These are phyloP conservation scores for Cyclospora cayetanensis DNA, from an alignment of 169 alveolate genomes.

Conservation along the genomic window DNA sequence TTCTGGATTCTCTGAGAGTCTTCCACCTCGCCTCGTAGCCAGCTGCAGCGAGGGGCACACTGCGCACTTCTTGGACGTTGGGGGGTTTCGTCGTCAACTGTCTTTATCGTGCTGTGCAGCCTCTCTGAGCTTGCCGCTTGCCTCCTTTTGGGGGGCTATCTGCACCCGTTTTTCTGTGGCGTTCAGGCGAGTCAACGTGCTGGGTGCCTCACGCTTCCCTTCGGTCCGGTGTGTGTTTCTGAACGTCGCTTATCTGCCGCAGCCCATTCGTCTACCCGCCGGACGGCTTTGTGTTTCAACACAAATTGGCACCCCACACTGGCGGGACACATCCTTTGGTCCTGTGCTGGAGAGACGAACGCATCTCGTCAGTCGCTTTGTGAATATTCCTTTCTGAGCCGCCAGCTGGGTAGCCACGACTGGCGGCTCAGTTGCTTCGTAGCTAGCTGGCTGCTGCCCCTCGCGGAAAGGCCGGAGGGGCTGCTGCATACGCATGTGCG, in stretches of 20 bases:
- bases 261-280: constrained; percentile 36
- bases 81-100: neutral
- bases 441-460: too few relatives aligned
- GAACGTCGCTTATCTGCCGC: neutral
- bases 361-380: neutral
- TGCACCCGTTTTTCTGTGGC: too few relatives aligned
- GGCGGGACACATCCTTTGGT: constrained; percentile 26
- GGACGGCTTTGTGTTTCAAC: constrained; percentile 5
- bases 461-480: too few relatives aligned
- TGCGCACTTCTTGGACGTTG: too few relatives aligned
- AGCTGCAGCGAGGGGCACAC: too few relatives aligned
- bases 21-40: too few relatives aligned
- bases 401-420: too few relatives aligned
- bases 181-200: too few relatives aligned
- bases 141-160: neutral
- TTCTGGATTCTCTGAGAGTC: too few relatives aligned
- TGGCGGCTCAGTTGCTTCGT: too few relatives aligned
- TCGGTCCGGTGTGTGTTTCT: neutral
- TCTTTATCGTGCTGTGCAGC: neutral
- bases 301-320: constrained; percentile 32
- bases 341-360: neutral
- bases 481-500: too few relatives aligned
- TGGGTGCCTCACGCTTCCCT: neutral
- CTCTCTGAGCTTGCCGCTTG: neutral
- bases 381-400: too few relatives aligned